phyloP scores from a whole-genome alignment of 305 asterid species.

The Petunia hybrid region DNA sequence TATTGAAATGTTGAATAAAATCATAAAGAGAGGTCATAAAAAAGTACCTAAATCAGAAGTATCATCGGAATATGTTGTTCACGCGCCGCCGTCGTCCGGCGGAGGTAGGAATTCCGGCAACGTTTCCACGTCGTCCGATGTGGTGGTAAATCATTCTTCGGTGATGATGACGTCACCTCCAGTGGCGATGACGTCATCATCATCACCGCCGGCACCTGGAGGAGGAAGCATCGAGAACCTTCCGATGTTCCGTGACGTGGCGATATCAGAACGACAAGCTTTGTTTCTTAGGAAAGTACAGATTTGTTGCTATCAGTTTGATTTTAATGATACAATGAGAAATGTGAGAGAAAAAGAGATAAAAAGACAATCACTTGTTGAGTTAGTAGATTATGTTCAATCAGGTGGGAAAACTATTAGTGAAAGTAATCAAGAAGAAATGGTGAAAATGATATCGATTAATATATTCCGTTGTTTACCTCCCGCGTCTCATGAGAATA shows the following conservation, averaged over 20 bases:
- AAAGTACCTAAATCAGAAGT: conserved; percentile 39
- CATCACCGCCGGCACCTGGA: conserved; percentile 28
- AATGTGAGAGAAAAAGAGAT: conserved; percentile 40
- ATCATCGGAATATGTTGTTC: conserved; percentile 18
- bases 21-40: conserved; percentile 40
- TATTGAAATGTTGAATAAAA: conserved; percentile 35
- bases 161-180: background rate
- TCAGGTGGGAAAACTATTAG: conserved; percentile 38
- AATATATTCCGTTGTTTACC: conserved; percentile 44
- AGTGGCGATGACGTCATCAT: conserved; percentile 10
- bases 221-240: conserved; percentile 34
- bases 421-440: conserved; percentile 40
- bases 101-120: conserved; percentile 33
- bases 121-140: conserved; percentile 37
- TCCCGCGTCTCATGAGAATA: conserved; percentile 40
- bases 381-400: conserved; percentile 41
- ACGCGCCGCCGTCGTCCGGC: conserved; percentile 10
- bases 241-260: conserved; percentile 43
- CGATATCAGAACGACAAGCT: conserved; percentile 38
- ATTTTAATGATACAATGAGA: conserved; percentile 39
- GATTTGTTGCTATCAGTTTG: conserved; percentile 40
- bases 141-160: conserved; percentile 42
- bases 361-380: conserved; percentile 38
- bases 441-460: conserved; percentile 39
- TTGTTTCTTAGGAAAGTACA: conserved; percentile 36